Conservation (phyloP, 2,329 filamentous ascomycete species). For the Ampelomyces quisqualis region DNA sequence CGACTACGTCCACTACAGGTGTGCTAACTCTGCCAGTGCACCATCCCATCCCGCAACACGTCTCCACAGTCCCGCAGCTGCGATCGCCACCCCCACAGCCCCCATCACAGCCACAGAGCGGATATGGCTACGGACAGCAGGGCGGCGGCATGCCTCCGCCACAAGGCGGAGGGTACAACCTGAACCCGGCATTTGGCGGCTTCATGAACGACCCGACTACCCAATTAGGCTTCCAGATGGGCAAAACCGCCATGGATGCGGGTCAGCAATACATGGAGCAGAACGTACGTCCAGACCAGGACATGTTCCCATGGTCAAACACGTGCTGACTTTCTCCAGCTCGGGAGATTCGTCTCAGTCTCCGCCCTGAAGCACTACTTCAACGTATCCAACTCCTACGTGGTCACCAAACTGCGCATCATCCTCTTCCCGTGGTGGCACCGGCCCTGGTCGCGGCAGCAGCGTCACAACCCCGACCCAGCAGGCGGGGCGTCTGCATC, state of each 20-base stretch:
- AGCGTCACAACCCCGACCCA: constrained; percentile 56
- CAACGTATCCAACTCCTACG: constrained; percentile 97
- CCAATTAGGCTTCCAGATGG: constrained; percentile 92
- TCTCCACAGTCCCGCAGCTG: constrained; percentile 95
- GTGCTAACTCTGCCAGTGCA: constrained; percentile 56
- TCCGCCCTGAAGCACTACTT: constrained; percentile 97
- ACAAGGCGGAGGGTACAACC: constrained; percentile 37
- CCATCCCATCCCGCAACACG: constrained; percentile 96
- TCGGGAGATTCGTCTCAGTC: constrained; percentile 85
- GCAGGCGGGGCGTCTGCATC: constrained; percentile 11
- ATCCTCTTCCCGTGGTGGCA: constrained; percentile 98
- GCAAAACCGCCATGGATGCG: constrained; percentile 85
- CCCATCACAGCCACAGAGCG: constrained; percentile 65
- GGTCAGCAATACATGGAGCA: constrained; percentile 94
- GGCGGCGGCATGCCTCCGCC: constrained; percentile 44
- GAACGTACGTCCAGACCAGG: constrained; percentile 63
- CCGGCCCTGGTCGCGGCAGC: constrained; percentile 93
- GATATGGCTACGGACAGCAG: constrained; percentile 74
- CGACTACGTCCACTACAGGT: no score
- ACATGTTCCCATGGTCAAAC: background rate
- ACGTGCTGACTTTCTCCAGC: constrained; percentile 46
- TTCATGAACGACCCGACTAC: constrained; percentile 96
- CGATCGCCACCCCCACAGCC: constrained; percentile 82
- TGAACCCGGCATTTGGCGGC: constrained; percentile 70
- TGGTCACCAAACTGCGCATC: constrained; percentile 86